A percentile compares a stretch with the other conserved stretches of the same genome.
Evolutionary conservation across 495 filamentous ascomycete genomes (phyloP).

Genomic region (Annulohypoxylon bovei): DNA sequence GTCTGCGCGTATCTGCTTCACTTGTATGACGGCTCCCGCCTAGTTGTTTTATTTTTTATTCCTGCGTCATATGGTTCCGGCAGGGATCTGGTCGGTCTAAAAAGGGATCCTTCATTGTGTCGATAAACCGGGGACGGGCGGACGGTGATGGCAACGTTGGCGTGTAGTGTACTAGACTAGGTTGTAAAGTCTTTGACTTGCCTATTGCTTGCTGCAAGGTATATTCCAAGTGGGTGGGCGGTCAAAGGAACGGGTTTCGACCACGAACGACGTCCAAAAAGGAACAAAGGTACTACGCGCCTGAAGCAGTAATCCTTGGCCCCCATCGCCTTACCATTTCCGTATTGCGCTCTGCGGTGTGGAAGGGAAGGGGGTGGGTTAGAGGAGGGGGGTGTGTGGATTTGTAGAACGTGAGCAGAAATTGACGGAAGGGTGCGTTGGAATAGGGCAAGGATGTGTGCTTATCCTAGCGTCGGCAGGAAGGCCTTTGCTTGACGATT

Average conservation of each 20-base stretch:
- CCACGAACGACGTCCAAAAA: slow-evolving; percentile 43
- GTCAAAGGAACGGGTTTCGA: slow-evolving; percentile 48
- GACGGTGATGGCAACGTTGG: slow-evolving; percentile 48
- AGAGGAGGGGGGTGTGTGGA: slow-evolving; percentile 20
- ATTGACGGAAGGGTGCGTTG: slow-evolving; percentile 38
- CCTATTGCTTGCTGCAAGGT: slow-evolving; percentile 46
- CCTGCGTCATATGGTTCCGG: slow-evolving; percentile 53
- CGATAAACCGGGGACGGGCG: slow-evolving; percentile 48
- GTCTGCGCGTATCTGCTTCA: slow-evolving; percentile 49
- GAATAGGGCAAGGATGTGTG: slow-evolving; percentile 40
- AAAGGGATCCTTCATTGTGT: slow-evolving; percentile 50
- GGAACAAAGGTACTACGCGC: slow-evolving; percentile 43
- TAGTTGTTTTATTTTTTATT: slow-evolving; percentile 46
- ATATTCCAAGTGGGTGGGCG: slow-evolving; percentile 42
- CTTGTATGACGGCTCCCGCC: slow-evolving; percentile 49
- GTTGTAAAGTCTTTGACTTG: slow-evolving; percentile 45
- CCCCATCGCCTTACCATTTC: slow-evolving; percentile 45
- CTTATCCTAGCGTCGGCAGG: slow-evolving; percentile 40
- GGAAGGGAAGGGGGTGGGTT: slow-evolving; percentile 10
- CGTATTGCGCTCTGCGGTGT: slow-evolving; percentile 38
- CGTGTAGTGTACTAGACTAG: slow-evolving; percentile 42
- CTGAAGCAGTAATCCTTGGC: slow-evolving; percentile 47
- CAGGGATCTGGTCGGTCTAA: slow-evolving; percentile 49
- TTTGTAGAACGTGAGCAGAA: slow-evolving; percentile 38
- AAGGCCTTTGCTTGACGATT: slow-evolving; percentile 30